Base-by-base conservation (phyloP, 2,329 filamentous ascomycete genomes). In the Exophiala oligosperma region DNA sequence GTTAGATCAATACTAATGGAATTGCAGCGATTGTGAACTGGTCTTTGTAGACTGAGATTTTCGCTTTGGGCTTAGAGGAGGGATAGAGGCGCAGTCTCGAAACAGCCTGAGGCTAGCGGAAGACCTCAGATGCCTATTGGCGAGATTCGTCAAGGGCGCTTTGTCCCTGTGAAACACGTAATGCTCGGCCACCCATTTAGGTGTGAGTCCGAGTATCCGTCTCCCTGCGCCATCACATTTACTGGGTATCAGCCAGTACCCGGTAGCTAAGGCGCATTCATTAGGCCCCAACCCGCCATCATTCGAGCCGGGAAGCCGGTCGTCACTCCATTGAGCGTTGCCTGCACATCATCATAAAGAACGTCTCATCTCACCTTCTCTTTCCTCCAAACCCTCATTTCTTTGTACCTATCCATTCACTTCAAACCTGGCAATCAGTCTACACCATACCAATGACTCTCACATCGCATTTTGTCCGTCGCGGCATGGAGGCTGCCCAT, bases 401-500 rank as follows among this genome's bases (percentile, higher is more conserved):
- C 49, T 38, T 35, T 49, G 23, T 37, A 28, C 11, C 49, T 37
- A 4, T 23, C 9, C 28, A 38, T 28, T 32, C 21, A 35, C 32
- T 7, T 63, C 43, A 24, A 37, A 35, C 6, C 11, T 7, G 7
- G 2, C 48, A 17, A 28, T 35, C 35, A 32, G 12, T 24, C 4
- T 37, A 21, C 21, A 38, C 52, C n/a, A 46, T 17, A 24, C 40
- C n/a, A 48, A 63, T 63, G 61, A 58, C 49, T 49, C 28, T 63
- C 38, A 50, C 61, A 29, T 56, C 28, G 26, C 57, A 64, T 44
- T 55, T 76, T 52, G 64, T 74, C 60, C 72, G 74, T 51, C 72
- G 74, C 47, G 70, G 73, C 52, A 58, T 72, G 37, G 73, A 75
- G 59, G 58, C 67, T 50, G 70, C 65, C 56, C 57, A 61, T 40